phyloP scores from a whole-genome alignment of 2,329 filamentous ascomycete genomes.

The Fusarium pseudocircinatum region DNA sequence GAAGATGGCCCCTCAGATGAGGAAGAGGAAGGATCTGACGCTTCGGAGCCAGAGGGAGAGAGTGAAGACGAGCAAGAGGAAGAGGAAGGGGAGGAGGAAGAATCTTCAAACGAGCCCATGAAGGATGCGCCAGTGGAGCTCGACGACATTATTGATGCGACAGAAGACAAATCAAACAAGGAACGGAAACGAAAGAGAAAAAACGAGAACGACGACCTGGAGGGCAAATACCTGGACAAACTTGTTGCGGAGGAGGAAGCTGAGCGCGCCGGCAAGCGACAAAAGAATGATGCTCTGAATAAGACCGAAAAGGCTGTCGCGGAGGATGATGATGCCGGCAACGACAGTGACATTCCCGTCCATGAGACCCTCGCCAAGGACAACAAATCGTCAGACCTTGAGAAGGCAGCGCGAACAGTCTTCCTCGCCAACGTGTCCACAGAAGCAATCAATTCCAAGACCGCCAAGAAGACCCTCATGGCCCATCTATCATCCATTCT shows the following conservation, averaged over 20 bases:
- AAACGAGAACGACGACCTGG: slow-evolving; percentile 74
- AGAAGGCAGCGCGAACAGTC: slow-evolving; percentile 88
- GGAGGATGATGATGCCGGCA: slow-evolving; percentile 58
- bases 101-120: slow-evolving; percentile 52
- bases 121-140: slow-evolving; percentile 49
- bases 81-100: slow-evolving; percentile 47
- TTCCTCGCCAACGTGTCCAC: slow-evolving; percentile 93
- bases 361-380: slow-evolving; percentile 67
- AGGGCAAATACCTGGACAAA: slow-evolving; percentile 74
- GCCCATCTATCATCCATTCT: slow-evolving; percentile 83
- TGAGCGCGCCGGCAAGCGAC: slow-evolving; percentile 64
- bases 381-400: slow-evolving; percentile 71
- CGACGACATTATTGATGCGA: slow-evolving; percentile 48
- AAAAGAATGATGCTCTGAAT: slow-evolving; percentile 52
- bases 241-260: slow-evolving; percentile 69
- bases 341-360: slow-evolving; percentile 57
- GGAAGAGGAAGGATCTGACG: slow-evolving; percentile 42
- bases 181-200: slow-evolving; percentile 74
- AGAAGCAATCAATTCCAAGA: slow-evolving; percentile 82
- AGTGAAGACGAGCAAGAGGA: slow-evolving; percentile 38
- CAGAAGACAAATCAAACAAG: slow-evolving; percentile 49
- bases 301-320: slow-evolving; percentile 46
- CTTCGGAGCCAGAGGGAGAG: slow-evolving; percentile 40
- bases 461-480: slow-evolving; percentile 80
- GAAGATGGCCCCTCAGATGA: slow-evolving; percentile 44